These are phyloP conservation scores for Lecanicillium sp. DNA, from an alignment of 2,329 filamentous ascomycete genomes.

Conservation along the genomic window DNA sequence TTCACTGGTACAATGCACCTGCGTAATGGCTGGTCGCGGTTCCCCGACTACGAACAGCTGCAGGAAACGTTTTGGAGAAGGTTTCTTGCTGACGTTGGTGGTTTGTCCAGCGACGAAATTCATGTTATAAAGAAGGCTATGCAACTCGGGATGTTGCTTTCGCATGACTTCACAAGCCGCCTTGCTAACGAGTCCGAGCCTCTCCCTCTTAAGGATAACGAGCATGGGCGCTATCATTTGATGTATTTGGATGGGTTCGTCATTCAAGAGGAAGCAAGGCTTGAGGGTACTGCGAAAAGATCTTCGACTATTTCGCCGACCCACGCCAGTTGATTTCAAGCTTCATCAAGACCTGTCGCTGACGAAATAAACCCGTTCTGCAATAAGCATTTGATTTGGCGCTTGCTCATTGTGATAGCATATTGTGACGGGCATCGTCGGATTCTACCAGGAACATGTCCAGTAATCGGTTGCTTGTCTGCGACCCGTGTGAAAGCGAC, in stretches of 20 bases:
- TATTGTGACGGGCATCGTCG: no score
- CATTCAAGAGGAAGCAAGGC: slow-evolving; percentile 24
- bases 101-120: slow-evolving; percentile 17
- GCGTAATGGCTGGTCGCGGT: slow-evolving; percentile 23
- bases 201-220: slow-evolving; percentile 27
- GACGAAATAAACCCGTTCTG: no score
- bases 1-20: slow-evolving; percentile 28
- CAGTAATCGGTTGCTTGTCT: no score
- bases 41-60: slow-evolving; percentile 22
- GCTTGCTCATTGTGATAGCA: no score
- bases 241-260: slow-evolving; percentile 27
- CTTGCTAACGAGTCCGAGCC: slow-evolving; percentile 26
- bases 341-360: no score
- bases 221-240: slow-evolving; percentile 29
- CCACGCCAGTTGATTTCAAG: no score
- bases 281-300: slow-evolving; percentile 16
- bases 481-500: no score
- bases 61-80: slow-evolving; percentile 24
- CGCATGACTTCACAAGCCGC: slow-evolving; percentile 28
- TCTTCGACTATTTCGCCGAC: no score
- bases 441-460: no score
- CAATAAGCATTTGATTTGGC: no score
- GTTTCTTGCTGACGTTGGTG: slow-evolving; percentile 21
- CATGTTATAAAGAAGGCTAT: slow-evolving; percentile 22
- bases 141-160: slow-evolving; percentile 24